phyloP scores from a whole-genome alignment of 164 flowering plant genomes.

The Nymphaea thermarum region DNA sequence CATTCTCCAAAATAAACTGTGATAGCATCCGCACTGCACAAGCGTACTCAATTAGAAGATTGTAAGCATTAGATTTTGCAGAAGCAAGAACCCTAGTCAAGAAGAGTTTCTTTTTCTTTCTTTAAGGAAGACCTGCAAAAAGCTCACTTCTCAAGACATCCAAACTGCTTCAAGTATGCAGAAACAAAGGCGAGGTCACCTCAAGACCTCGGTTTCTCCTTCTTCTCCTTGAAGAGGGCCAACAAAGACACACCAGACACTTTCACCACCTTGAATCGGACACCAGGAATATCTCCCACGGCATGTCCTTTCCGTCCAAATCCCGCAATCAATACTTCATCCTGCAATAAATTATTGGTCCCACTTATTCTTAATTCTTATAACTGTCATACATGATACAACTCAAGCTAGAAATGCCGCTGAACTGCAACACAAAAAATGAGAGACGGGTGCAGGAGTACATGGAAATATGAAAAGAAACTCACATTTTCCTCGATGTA shows the following conservation, averaged over 20 bases:
- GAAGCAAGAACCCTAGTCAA: too few relatives aligned
- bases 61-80: too few relatives aligned
- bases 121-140: too few relatives aligned
- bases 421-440: not conserved
- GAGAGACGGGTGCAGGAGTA: too few relatives aligned
- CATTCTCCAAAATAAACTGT: too few relatives aligned
- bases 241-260: constrained; percentile 21
- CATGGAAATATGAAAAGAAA: not conserved
- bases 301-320: constrained; percentile 29
- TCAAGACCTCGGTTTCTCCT: constrained; percentile 21
- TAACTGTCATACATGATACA: too few relatives aligned
- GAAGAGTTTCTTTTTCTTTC: too few relatives aligned
- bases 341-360: constrained; percentile 6
- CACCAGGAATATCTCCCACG: constrained; percentile 27
- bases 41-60: too few relatives aligned
- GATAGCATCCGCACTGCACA: too few relatives aligned
- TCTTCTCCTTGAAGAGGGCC: constrained; percentile 26
- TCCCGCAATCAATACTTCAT: constrained; percentile 25
- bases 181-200: not conserved
- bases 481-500: constrained; percentile 79
- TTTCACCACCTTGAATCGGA: constrained; percentile 24
- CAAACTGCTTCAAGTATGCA: not conserved
- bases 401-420: not conserved
- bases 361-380: too few relatives aligned
- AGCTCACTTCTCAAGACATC: too few relatives aligned